Percentiles rank a stretch among this genome's conserved stretches.
phyloP scores from a whole-genome alignment of 805 yeast genomes.

The Cyberlindnera xylosilytica region DNA sequence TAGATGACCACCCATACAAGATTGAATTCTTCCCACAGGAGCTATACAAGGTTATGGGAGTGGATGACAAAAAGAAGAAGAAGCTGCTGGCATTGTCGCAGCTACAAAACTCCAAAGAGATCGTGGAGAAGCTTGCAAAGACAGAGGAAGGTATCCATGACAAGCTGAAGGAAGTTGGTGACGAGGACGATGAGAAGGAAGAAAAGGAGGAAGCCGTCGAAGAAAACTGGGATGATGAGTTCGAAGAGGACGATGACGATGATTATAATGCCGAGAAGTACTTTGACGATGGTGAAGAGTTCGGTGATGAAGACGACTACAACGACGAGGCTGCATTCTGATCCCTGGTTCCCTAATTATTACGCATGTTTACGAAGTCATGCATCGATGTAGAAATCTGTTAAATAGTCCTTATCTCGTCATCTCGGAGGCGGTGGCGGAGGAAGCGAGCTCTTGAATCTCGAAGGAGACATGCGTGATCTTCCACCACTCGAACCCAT shows the following conservation, averaged over 20 bases:
- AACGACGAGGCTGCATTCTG: conserved; percentile 63
- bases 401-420: background rate
- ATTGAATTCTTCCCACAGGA: conserved; percentile 75
- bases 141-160: conserved; percentile 40
- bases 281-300: conserved; percentile 58
- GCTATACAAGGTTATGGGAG: conserved; percentile 67
- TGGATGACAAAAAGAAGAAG: conserved; percentile 49
- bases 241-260: conserved; percentile 60
- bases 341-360: background rate
- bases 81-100: conserved; percentile 42
- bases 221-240: conserved; percentile 53
- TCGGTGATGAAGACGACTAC: conserved; percentile 45
- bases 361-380: background rate
- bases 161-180: conserved; percentile 47
- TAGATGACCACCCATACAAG: conserved; percentile 75
- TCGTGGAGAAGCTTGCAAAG: conserved; percentile 23
- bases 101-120: conserved; percentile 27
- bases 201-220: conserved; percentile 34
- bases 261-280: conserved; percentile 63
- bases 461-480: conserved; percentile 21
- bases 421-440: conserved; percentile 14
- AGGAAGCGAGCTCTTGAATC: conserved; percentile 24
- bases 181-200: conserved; percentile 42
- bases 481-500: conserved; percentile 11
- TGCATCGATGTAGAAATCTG: background rate